Conservation (phyloP, 1,284 basidiomycete species). For the Bjerkandera adusta region DNA sequence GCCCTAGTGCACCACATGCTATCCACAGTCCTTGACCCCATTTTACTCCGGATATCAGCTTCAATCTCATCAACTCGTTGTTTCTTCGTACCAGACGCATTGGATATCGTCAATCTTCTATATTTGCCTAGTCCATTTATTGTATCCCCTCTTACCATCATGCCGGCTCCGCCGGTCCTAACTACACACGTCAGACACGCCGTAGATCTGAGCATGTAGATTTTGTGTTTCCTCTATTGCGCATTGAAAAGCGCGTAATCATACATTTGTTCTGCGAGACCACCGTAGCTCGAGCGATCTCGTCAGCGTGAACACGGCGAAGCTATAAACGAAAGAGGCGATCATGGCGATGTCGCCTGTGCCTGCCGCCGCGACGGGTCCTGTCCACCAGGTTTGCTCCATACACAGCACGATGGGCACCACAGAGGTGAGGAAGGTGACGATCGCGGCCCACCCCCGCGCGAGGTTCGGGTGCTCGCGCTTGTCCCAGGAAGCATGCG, state of each 20-base stretch:
- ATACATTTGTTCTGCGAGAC: constrained; percentile 1
- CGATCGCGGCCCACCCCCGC: constrained; percentile 43
- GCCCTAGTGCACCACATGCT: too few species aligned
- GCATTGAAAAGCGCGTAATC: neutral
- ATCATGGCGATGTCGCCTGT: constrained; percentile 60
- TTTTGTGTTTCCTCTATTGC: constrained; percentile 6
- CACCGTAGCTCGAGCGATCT: constrained; percentile 38
- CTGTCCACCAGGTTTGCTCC: constrained; percentile 57
- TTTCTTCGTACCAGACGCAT: too few species aligned
- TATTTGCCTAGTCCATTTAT: too few species aligned
- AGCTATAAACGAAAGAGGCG: constrained; percentile 42
- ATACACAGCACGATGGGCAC: constrained; percentile 56
- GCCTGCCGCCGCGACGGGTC: constrained; percentile 42
- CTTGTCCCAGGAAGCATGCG: constrained; percentile 39
- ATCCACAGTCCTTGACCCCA: too few species aligned
- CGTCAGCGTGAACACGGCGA: constrained; percentile 37
- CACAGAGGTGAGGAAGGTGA: constrained; percentile 45
- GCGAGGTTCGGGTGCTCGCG: constrained; percentile 37
- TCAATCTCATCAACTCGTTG: too few species aligned
- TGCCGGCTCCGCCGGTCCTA: too few species aligned
- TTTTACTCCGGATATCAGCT: too few species aligned
- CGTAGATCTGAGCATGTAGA: neutral
- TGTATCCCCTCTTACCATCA: too few species aligned
- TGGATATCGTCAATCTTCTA: too few species aligned
- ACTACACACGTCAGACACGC: too few species aligned